phyloP scores from a whole-genome alignment of 2,329 filamentous ascomycete species.

The Pezicula neosporulosa region DNA sequence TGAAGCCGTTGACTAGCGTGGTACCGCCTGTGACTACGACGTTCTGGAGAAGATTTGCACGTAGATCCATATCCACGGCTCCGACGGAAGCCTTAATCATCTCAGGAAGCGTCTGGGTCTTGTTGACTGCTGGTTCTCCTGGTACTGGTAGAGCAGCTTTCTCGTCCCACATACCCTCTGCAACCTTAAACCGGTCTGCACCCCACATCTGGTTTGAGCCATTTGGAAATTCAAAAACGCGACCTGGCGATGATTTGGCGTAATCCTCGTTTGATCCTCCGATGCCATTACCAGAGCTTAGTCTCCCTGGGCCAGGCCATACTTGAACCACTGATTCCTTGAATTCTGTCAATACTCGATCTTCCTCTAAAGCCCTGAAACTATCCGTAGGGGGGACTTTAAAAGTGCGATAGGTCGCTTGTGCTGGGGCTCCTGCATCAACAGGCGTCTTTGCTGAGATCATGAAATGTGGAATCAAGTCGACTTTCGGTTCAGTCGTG shows the following conservation, averaged over 20 bases:
- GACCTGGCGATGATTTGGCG: constrained; percentile 68
- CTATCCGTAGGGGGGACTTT: constrained; percentile 58
- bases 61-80: constrained; percentile 84
- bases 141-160: constrained; percentile 60
- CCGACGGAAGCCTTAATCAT: constrained; percentile 75
- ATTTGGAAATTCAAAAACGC: constrained; percentile 95
- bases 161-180: constrained; percentile 90
- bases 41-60: constrained; percentile 79
- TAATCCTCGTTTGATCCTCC: constrained; percentile 70
- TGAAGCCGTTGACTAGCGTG: constrained; percentile 86
- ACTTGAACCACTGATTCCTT: constrained; percentile 96
- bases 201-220: constrained; percentile 96
- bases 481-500: constrained; percentile 65
- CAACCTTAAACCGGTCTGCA: constrained; percentile 78
- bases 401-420: constrained; percentile 73
- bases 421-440: constrained; percentile 76
- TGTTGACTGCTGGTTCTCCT: constrained; percentile 47
- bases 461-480: constrained; percentile 81
- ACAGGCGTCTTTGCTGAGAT: constrained; percentile 85
- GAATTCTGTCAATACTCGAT: constrained; percentile 90
- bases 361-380: constrained; percentile 83
- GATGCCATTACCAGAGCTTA: constrained; percentile 43
- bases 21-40: constrained; percentile 90
- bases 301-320: constrained; percentile 77
- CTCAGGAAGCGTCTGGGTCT: constrained; percentile 77